phyloP scores from a whole-genome alignment of 257 asterid genomes.

The Solanum lignicaule region DNA sequence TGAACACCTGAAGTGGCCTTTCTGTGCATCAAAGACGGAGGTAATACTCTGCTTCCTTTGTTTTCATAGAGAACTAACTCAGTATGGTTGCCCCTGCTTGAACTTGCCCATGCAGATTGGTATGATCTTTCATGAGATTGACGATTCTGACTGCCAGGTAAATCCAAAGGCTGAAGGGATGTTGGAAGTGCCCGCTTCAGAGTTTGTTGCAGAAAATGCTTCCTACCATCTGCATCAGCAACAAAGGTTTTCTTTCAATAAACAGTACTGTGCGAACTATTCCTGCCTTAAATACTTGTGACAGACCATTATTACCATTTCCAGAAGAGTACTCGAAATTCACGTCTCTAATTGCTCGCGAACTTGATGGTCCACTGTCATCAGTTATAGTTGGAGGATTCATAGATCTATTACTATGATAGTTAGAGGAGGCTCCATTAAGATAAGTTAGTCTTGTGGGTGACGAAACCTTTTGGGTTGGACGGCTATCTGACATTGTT shows the following conservation, averaged over 20 bases:
- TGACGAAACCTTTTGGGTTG: constrained; percentile 19
- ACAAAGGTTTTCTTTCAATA: not conserved
- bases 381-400: constrained; percentile 17
- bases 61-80: constrained; percentile 29
- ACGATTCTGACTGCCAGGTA: constrained; percentile 39
- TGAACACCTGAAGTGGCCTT: constrained; percentile 28
- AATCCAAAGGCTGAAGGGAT: constrained; percentile 32
- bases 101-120: constrained; percentile 30
- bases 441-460: constrained; percentile 24
- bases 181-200: constrained; percentile 44
- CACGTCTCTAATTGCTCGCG: constrained; percentile 12
- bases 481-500: constrained; percentile 29
- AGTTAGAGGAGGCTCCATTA: constrained; percentile 31
- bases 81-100: constrained; percentile 21
- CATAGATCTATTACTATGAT: constrained; percentile 6
- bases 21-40: constrained; percentile 40
- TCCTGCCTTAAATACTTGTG: not conserved
- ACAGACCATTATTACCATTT: constrained; percentile 12
- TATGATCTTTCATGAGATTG: constrained; percentile 28
- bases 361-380: constrained; percentile 34
- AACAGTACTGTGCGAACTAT: not conserved
- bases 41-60: constrained; percentile 50
- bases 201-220: constrained; percentile 21
- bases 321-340: constrained; percentile 11
- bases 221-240: constrained; percentile 17